Evolutionary conservation across 1,284 basidiomycete species (phyloP).

Genomic region (Wolfiporia cocos): DNA sequence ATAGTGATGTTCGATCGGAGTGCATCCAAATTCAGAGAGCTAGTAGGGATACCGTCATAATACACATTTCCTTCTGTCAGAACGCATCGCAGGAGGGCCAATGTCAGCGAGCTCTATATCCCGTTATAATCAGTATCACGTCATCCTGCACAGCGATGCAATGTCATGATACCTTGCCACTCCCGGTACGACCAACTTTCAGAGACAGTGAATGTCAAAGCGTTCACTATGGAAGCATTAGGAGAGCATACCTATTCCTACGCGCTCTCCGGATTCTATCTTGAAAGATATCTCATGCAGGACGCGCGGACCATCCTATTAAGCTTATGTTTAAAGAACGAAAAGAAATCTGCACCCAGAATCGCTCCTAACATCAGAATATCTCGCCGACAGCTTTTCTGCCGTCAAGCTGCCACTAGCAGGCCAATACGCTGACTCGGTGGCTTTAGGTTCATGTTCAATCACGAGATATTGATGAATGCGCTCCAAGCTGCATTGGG

Average conservation of each 20-base stretch:
- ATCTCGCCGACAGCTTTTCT: constrained; percentile 54
- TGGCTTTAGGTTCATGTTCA: constrained; percentile 61
- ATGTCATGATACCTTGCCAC: constrained; percentile 48
- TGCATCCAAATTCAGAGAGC: constrained; percentile 54
- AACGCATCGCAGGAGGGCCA: constrained; percentile 39
- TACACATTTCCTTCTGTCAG: constrained; percentile 37
- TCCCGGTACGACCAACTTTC: constrained; percentile 66
- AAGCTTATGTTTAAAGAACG: background rate
- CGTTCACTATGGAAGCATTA: background rate
- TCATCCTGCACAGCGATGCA: constrained; percentile 17
- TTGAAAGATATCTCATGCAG: constrained; percentile 44
- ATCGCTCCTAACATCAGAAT: constrained; percentile 38
- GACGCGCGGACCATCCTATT: constrained; percentile 34
- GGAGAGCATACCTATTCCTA: constrained; percentile 36
- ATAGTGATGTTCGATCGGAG: constrained; percentile 41
- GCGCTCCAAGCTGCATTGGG: constrained; percentile 16
- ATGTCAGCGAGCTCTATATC: constrained; percentile 40
- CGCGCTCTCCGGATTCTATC: constrained; percentile 45
- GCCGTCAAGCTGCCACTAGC: constrained; percentile 62
- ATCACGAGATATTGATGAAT: constrained; percentile 70
- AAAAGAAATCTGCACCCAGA: background rate
- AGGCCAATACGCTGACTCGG: no score
- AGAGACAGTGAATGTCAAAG: background rate
- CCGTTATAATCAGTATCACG: constrained; percentile 30
- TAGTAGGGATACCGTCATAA: constrained; percentile 27